phyloP scores from a whole-genome alignment of 2,329 filamentous ascomycete genomes.

The Neonectria sp. region DNA sequence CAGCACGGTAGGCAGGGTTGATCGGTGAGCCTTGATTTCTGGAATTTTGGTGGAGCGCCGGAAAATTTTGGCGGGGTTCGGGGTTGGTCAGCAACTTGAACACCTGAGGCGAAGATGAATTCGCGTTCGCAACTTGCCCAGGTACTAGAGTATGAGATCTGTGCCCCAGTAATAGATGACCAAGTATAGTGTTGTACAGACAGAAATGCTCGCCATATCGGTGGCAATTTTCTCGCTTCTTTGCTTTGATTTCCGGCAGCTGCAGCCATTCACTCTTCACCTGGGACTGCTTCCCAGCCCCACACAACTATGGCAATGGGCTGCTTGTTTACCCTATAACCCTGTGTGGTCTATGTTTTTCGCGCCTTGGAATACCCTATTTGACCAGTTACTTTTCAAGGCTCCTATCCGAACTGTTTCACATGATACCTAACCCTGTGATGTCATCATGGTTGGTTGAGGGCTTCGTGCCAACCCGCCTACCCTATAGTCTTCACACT shows the following conservation, averaged over 20 bases:
- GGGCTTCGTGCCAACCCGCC: background rate
- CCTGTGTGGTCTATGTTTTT: background rate
- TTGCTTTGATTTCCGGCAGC: background rate
- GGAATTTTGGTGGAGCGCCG: slow-evolving; percentile 40
- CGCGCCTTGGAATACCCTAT: background rate
- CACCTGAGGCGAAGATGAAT: slow-evolving; percentile 6
- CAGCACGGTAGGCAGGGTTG: slow-evolving; percentile 24
- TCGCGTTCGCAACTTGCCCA: slow-evolving; percentile 9
- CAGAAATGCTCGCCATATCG: background rate
- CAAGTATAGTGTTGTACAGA: background rate
- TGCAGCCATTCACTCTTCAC: too few species aligned
- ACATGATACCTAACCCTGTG: background rate
- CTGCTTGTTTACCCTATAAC: background rate
- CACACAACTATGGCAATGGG: too few species aligned
- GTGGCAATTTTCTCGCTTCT: background rate
- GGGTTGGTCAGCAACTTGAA: slow-evolving; percentile 45
- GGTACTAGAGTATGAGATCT: background rate
- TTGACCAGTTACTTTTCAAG: background rate
- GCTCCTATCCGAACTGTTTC: background rate
- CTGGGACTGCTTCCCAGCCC: too few species aligned
- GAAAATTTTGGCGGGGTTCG: slow-evolving; percentile 48
- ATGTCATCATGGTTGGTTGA: slow-evolving; percentile 3
- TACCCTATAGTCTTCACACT: slow-evolving; percentile 2
- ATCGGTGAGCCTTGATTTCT: slow-evolving; percentile 28
- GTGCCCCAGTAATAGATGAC: background rate